Evolutionary conservation across 768 basidiomycete species (phyloP), one percentile per base, ranked within the genome.

Genomic region (Lactifluus rugatus): DNA sequence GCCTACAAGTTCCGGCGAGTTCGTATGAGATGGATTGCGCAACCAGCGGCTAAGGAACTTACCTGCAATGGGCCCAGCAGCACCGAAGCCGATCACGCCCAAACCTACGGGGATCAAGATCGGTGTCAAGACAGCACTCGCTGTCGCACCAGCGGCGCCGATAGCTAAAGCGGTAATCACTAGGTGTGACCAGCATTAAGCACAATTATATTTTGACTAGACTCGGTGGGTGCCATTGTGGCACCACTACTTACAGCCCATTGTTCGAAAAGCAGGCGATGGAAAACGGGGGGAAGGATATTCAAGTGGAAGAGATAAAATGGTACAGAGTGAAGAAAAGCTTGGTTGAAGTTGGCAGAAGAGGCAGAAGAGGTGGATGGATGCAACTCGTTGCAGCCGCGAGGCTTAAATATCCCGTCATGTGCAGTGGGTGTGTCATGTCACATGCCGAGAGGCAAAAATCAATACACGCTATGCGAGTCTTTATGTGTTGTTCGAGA

Each of bases 61-160:
- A 55, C 60, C 59, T 2, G 44, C 59, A 34, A 60, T 17, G 28
- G 56, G 49, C 3, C 49, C 59, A 4, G n/a, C 36, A 19, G 55
- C 55, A 21, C 54, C 17, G 19, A 60, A 52, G 10, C 59, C 55
- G 4, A 37, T 16, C 13, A 19, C 13, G 6, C 42, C 32, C 13
- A 60, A 23, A 23, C 3, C 16, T 4, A 11, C 16, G 14, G 55
- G n/a, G 10, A 32, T n/a, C n/a, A 51, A 13, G 16, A 41, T 1
- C 0, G 49, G 55, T 8, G 19, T 16, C 23, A 57, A n/a, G n/a
- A 19, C 2, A n/a, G 6, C 3, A 10, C 45, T 36, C 3, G 4
- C 19, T 25, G 9, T n/a, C 0, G 23, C 37, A 3, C 41, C 32
- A n/a, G 17, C 48, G 10, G 14, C 19, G 11, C 25, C 49, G 1